Percentiles rank a stretch among this genome's conserved stretches.
Evolutionary conservation across 805 yeast species (phyloP).

Genomic region (Wickerhamomyces bovis): DNA sequence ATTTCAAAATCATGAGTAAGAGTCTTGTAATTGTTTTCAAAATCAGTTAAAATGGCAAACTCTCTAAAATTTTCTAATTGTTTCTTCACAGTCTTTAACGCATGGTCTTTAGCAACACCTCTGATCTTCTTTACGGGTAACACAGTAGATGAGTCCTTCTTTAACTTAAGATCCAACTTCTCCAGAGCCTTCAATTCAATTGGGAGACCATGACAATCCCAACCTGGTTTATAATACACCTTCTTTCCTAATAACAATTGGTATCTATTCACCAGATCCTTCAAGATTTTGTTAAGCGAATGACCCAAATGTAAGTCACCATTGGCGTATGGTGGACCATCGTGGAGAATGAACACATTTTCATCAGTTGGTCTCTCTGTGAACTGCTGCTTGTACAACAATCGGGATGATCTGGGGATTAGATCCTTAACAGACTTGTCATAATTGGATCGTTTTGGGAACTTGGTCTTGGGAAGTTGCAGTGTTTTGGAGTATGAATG

Average conservation of each 20-base stretch:
- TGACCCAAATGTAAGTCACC: slow-evolving; percentile 92
- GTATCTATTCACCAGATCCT: slow-evolving; percentile 77
- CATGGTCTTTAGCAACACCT: slow-evolving; percentile 61
- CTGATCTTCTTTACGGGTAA: slow-evolving; percentile 51
- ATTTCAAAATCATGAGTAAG: slow-evolving; percentile 65
- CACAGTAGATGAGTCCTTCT: slow-evolving; percentile 28
- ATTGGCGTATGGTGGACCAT: slow-evolving; percentile 98
- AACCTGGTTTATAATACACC: slow-evolving; percentile 81
- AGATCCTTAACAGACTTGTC: slow-evolving; percentile 35
- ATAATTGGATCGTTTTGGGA: slow-evolving; percentile 56
- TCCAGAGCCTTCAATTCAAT: slow-evolving; percentile 82
- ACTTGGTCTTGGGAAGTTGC: slow-evolving; percentile 58
- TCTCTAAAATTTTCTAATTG: slow-evolving; percentile 62
- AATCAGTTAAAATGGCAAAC: slow-evolving; percentile 81
- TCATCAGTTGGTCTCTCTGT: slow-evolving; percentile 24
- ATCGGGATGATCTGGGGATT: slow-evolving; percentile 48
- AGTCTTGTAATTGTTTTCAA: slow-evolving; percentile 68
- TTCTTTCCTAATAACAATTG: slow-evolving; percentile 57
- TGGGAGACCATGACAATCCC: slow-evolving; percentile 99
- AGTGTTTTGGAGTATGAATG: slow-evolving; percentile 24
- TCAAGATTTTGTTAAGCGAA: slow-evolving; percentile 81
- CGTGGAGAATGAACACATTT: slow-evolving; percentile 67
- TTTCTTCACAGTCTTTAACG: slow-evolving; percentile 52
- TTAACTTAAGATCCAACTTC: slow-evolving; percentile 31
- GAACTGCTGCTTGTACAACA: slow-evolving; percentile 62